Evolutionary conservation across 148 eudicot genomes (phyloP).

Genomic region (Camellia granthamiana): DNA sequence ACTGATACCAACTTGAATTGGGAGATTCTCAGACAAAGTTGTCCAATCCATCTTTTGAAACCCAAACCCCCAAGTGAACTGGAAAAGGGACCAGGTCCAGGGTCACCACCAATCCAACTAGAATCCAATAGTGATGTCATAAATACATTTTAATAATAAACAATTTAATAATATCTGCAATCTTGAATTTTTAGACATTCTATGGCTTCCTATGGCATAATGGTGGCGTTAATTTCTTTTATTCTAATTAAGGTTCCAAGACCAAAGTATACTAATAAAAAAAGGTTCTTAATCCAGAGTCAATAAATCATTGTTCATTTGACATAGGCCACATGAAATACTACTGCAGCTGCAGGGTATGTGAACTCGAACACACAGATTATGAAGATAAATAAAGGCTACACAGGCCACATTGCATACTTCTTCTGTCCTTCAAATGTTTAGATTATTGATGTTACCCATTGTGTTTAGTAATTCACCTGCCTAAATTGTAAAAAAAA

Average conservation of each 20-base stretch:
- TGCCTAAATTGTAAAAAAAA: not conserved
- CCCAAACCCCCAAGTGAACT: not conserved
- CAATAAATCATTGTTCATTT: not conserved
- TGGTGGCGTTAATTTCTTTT: not conserved
- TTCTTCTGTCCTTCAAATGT: not conserved
- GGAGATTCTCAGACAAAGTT: not conserved
- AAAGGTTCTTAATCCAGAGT: not conserved
- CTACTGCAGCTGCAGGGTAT: not conserved
- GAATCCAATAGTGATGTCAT: not conserved
- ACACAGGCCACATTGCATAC: not conserved
- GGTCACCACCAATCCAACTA: not conserved
- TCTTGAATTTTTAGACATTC: not conserved
- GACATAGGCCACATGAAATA: not conserved
- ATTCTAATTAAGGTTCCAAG: not conserved
- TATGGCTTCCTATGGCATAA: not conserved
- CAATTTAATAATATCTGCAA: not conserved
- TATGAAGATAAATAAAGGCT: not conserved
- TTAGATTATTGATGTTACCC: not conserved
- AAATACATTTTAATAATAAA: too few species aligned
- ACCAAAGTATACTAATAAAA: not conserved
- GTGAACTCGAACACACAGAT: too few species aligned
- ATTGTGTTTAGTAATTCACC: not conserved
- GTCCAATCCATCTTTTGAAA: not conserved
- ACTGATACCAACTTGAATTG: not conserved
- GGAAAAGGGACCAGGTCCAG: not conserved